Base-by-base conservation (phyloP, 192 early-diverging fungal genomes). In the Chytriomyces sp. region DNA sequence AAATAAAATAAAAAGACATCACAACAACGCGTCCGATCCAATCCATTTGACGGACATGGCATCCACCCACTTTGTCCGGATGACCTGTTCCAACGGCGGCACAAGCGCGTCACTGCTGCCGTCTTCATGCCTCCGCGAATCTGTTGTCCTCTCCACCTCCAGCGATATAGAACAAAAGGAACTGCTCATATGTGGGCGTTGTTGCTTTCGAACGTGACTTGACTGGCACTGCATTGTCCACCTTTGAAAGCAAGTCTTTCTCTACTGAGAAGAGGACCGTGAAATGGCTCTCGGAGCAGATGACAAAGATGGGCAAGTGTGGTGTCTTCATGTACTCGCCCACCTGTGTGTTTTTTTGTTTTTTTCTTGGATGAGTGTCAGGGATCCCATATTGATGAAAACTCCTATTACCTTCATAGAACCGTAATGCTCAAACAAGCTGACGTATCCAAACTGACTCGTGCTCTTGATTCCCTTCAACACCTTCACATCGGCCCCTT, bases 271-370 rank as follows among this genome's bases (percentile, higher is more conserved):
- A 68, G 16, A 78, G 82, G 6, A 88, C 73, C 1, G 86, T 86
- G 77, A 82, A 89, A 64, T 89, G 87, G 16, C 81, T 83, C 62
- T 89, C 87, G 13, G 81, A 82, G 72, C 84, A 87, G 9, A 89
- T 69, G 61, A 87, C 73, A 69, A 75, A 89, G 44, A 89, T 85
- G 3, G 87, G 87, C n/a, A 87, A 79, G 10, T 13, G 45, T 5
- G 87, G 87, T 35, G 82, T 67, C 71, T 89, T 89, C 69, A 67
- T 77, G 20, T 74, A 63, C 4, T 80, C 69, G 18, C 87, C 87
- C 18, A 89, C 84, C 69, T 84, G 44, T 64, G 43, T 53, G 26
- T 7, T 20, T 23, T n/a, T n/a, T n/a, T n/a, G n/a, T 5, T 10
- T 35, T 64, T n/a, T 13, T 18, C 13, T 13, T 50, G 68, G 44